A percentile compares a stretch with the other conserved stretches of the same genome.
Conservation (phyloP, 208 protist species). For the Leishmania lainsoni region DNA sequence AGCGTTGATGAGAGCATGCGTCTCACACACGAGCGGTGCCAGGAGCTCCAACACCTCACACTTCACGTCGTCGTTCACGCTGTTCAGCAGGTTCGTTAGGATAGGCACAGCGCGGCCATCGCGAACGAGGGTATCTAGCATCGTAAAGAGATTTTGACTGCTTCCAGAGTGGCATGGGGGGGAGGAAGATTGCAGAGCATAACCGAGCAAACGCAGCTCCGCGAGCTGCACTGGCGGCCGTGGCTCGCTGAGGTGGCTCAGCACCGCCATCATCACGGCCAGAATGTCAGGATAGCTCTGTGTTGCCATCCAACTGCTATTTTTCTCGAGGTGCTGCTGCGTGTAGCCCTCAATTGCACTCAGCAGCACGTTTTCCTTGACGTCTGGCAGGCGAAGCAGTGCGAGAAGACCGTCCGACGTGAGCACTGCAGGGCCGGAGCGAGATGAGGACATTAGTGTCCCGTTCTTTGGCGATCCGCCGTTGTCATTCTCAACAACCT, state of each 20-base stretch:
- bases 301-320: conserved; percentile 38
- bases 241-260: conserved; percentile 67
- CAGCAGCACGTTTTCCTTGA: conserved; percentile 77
- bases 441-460: conserved; percentile 5
- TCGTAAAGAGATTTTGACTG: conserved; percentile 37
- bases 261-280: conserved; percentile 52
- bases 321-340: conserved; percentile 48
- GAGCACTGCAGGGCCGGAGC: conserved; percentile 18
- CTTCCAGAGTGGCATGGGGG: conserved; percentile 20
- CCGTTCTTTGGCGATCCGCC: conserved; percentile 14
- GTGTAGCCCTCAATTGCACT: conserved; percentile 77
- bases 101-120: conserved; percentile 50
- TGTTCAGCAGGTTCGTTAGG: conserved; percentile 75
- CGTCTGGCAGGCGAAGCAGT: conserved; percentile 74
- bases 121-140: conserved; percentile 56
- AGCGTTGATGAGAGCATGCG: conserved; percentile 35
- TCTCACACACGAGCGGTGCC: conserved; percentile 65
- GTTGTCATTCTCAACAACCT: conserved; percentile 4
- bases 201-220: conserved; percentile 66
- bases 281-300: conserved; percentile 45
- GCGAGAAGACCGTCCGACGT: conserved; percentile 55
- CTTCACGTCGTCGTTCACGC: conserved; percentile 93
- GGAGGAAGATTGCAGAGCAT: conserved; percentile 59
- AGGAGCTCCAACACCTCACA: conserved; percentile 84
- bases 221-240: conserved; percentile 80